Evolutionary conservation across 1,284 basidiomycete genomes (phyloP), one percentile per base, ranked within the genome.

Genomic region (Ceratobasidium sp.): DNA sequence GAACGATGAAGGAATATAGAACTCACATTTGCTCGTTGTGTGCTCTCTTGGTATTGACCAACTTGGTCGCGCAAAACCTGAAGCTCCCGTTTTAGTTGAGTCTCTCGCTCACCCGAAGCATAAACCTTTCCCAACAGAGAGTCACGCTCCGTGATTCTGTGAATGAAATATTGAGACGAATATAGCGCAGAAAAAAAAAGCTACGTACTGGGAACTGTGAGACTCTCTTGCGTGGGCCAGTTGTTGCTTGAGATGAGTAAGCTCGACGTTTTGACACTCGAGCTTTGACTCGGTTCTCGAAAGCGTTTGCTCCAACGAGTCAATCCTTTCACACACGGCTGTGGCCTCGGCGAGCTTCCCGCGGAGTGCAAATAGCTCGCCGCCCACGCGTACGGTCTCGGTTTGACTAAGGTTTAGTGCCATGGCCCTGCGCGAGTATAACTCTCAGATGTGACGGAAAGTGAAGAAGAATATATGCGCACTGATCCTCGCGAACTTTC

Each of bases 81-180:
- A 39, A 76, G 12, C 42, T 76, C 73, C 6, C 10, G 53, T n/a
- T 66, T 60, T 20, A 49, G 9, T 12, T 39, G 46, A 44, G 73
- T 33, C 51, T 58, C 73, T 44, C 73, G 73, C 40, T 76, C 73
- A 0, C 63, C 33, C 40, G 61, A 15, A 40, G 53, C 53, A 33
- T 44, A n/a, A 53, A 4, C n/a, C 4, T 44, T 26, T 28, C 39
- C 73, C 1, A 63, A 23, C 2, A 66, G 20, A n/a, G 49, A 55
- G 3, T 76, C 64, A 13, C 51, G 64, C 55, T 76, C 61, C 46
- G 40, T 10, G 28, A 23, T 33, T 1, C 73, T 76, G 40, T 12
- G 13, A 23, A 26, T 33, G 1, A 15, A 15, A 56, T 2, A 3
- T 33, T 61, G 20, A 51, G 39, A 15, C 3, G 18, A 12, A 20